These are phyloP conservation scores for Ogataea pini DNA, from an alignment of 805 yeast genomes.

Conservation along the genomic window DNA sequence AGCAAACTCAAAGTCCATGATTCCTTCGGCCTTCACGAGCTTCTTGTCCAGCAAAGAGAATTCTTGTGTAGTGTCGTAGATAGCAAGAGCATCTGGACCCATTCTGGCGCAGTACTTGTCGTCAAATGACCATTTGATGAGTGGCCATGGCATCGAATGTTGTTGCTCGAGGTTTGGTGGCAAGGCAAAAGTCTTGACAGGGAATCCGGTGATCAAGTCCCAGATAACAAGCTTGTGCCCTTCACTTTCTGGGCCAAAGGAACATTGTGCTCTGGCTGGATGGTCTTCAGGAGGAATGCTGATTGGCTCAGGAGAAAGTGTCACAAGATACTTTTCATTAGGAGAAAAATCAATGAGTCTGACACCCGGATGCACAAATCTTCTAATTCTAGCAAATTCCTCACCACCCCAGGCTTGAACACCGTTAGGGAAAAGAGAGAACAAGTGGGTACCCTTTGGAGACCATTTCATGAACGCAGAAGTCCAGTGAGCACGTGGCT, in stretches of 20 bases:
- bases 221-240: slow-evolving; percentile 94
- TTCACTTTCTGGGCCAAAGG: slow-evolving; percentile 82
- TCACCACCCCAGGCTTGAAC: slow-evolving; percentile 95
- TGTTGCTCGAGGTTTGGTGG: slow-evolving; percentile 69
- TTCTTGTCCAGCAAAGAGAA: slow-evolving; percentile 87
- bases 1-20: slow-evolving; percentile 91
- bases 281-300: slow-evolving; percentile 63
- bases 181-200: slow-evolving; percentile 87
- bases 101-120: slow-evolving; percentile 93
- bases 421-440: slow-evolving; percentile 92
- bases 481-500: slow-evolving; percentile 84
- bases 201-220: slow-evolving; percentile 83
- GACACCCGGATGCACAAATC: slow-evolving; percentile 87
- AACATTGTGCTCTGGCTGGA: slow-evolving; percentile 67
- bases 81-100: slow-evolving; percentile 88
- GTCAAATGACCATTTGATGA: slow-evolving; percentile 93
- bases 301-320: slow-evolving; percentile 86
- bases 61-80: slow-evolving; percentile 72
- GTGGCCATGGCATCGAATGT: slow-evolving; percentile 87
- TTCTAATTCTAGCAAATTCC: slow-evolving; percentile 66
- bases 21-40: slow-evolving; percentile 76
- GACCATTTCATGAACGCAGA: slow-evolving; percentile 86
- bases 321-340: slow-evolving; percentile 83
- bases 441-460: slow-evolving; percentile 86
- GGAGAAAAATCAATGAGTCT: slow-evolving; percentile 91